A percentile compares a stretch with the other conserved stretches of the same genome.
These are phyloP conservation scores for Plasmodium relictum DNA, from an alignment of 169 alveolate species.

Conservation along the genomic window DNA sequence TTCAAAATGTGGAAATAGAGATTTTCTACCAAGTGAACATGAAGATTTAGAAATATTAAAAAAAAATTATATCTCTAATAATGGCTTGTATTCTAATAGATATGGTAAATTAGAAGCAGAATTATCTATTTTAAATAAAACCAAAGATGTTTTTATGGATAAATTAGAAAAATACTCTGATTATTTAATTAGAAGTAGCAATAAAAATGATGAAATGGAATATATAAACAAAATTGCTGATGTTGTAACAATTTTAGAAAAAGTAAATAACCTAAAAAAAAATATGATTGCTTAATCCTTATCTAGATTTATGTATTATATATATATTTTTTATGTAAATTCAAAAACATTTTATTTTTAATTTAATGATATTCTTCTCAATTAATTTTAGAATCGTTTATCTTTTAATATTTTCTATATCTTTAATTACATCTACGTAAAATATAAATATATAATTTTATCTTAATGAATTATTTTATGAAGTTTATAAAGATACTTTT, in stretches of 20 bases:
- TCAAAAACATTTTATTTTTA: background rate
- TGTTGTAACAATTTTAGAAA: conserved; percentile 31
- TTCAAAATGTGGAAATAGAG: too few species aligned
- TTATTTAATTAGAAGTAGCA: conserved; percentile 1
- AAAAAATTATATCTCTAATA: conserved; percentile 3
- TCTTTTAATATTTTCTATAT: too few species aligned
- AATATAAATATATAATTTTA: too few species aligned
- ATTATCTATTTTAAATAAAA: conserved; percentile 33
- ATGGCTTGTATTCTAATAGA: background rate
- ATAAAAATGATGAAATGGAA: conserved; percentile 39
- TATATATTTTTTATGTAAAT: background rate
- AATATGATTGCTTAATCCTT: background rate
- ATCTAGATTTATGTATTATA: background rate
- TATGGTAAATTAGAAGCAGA: conserved; percentile 41
- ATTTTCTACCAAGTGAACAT: background rate
- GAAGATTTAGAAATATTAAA: conserved; percentile 16
- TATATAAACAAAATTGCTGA: conserved; percentile 5
- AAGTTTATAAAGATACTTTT: too few species aligned
- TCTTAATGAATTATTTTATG: too few species aligned
- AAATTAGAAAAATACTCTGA: conserved; percentile 37
- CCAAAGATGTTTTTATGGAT: conserved; percentile 25
- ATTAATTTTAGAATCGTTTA: too few species aligned
- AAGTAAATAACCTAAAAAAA: conserved; percentile 34
- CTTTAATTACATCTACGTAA: too few species aligned
- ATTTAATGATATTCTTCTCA: too few species aligned